phyloP scores from a whole-genome alignment of 164 flowering plant genomes.

The Euptelea pleiosperma region DNA sequence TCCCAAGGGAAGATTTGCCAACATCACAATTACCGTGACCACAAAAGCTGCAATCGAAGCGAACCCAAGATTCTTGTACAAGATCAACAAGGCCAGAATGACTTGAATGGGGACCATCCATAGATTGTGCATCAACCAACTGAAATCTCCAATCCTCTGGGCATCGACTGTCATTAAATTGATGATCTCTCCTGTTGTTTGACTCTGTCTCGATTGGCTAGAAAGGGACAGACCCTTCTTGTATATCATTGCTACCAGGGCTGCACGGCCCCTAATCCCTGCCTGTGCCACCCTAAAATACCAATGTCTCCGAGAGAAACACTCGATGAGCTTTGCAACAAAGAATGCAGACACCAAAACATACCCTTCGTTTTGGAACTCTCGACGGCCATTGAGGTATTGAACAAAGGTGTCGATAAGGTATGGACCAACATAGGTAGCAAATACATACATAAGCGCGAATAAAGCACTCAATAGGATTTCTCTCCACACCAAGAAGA shows the following conservation, averaged over 20 bases:
- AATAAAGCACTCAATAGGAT: background rate
- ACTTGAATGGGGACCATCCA: too few relatives aligned
- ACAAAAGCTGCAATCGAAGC: conserved; percentile 24
- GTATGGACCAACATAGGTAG: too few relatives aligned
- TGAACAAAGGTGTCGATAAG: too few relatives aligned
- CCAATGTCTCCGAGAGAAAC: background rate
- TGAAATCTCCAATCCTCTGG: conserved; percentile 31
- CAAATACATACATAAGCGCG: background rate
- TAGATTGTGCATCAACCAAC: conserved; percentile 37
- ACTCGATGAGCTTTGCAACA: background rate
- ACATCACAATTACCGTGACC: conserved; percentile 28
- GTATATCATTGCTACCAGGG: background rate
- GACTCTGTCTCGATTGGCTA: conserved; percentile 5
- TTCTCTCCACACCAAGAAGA: background rate
- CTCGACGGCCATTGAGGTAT: conserved; percentile 1
- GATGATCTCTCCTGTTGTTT: conserved; percentile 40
- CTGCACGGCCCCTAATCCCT: background rate
- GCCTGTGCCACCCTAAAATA: background rate
- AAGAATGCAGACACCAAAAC: too few relatives aligned
- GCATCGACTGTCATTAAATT: conserved; percentile 45
- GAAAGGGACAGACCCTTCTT: too few relatives aligned
- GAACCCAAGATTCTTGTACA: too few relatives aligned
- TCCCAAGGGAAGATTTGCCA: conserved; percentile 37
- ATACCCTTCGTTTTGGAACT: background rate
- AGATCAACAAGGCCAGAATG: too few relatives aligned